phyloP scores from a whole-genome alignment of 768 basidiomycete species.

The Rhodocollybia butyracea region DNA sequence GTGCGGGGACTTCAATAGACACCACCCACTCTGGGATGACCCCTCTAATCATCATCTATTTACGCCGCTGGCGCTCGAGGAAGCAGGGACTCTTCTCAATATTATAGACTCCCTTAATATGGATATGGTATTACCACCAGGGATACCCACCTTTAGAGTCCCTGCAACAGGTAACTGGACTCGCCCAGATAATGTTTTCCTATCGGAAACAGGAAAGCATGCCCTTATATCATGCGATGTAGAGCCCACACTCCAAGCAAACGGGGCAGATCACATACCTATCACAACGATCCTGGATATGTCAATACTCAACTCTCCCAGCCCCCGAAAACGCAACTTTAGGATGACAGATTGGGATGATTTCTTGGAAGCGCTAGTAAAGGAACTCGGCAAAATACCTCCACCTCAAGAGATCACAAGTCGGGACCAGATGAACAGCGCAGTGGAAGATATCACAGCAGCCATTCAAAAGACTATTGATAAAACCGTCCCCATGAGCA shows the following conservation, averaged over 20 bases:
- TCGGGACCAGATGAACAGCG: background rate
- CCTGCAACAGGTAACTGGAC: background rate
- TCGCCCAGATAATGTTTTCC: background rate
- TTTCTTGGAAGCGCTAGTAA: background rate
- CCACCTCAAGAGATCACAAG: background rate
- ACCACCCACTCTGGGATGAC: constrained; percentile 22
- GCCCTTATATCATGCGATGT: background rate
- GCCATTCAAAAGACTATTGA: background rate
- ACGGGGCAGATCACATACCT: background rate
- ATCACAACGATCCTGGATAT: background rate
- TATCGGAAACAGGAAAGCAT: background rate
- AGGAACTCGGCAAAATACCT: background rate
- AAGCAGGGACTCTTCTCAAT: background rate
- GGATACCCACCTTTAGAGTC: background rate
- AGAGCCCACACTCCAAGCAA: background rate
- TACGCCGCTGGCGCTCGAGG: background rate
- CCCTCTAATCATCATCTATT: constrained; percentile 14
- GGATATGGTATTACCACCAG: background rate
- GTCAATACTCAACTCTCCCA: background rate
- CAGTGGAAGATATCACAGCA: background rate
- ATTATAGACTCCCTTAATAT: background rate
- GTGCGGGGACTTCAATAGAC: constrained; percentile 22
- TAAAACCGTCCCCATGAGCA: background rate
- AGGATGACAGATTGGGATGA: background rate
- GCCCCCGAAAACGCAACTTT: background rate